Evolutionary conservation across 2,329 filamentous ascomycete species (phyloP), one percentile per base, ranked within the genome.

Genomic region (Beauveria varroae): DNA sequence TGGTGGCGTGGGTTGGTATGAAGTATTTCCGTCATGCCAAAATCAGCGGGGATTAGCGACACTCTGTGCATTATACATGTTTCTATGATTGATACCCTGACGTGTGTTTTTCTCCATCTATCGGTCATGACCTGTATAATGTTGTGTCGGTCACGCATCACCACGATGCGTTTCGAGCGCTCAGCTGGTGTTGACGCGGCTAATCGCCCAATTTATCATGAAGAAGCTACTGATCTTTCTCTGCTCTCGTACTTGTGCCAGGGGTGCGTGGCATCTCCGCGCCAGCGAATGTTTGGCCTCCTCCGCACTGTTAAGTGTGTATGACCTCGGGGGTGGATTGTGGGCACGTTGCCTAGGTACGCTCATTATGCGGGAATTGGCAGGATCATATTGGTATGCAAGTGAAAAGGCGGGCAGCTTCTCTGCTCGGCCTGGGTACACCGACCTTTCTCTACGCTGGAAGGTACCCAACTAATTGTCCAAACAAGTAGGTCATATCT

Each of bases 1-100:
- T 96, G 14, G 87, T 96, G 62, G 95, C 96, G 12, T 99, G 95
- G 95, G 88, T 98, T 54, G 95, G 95, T 26, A 98, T 99, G 93
- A 99, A 99, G 74, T 98, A 98, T 74, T 99, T 99, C 72, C 86
- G 93, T 67, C 95, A 99, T 79, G 93, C 95, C 40, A 96, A 96
- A 78, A 96, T 98, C 63, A 84, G 78, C 61, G 82, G 82, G 37
- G 83, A 86, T 70, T 90, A 76, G 44, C 55, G 58, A 58, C 12
- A 37, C 8, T 43, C 40, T 26, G 20, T 60, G 50, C 54, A 46
- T 20, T 16, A 37, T 52, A 22, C 24, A 12, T 37, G 9, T 3
- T 18, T 28, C 18, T 49, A 26, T 30, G 12, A 16, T 37, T 5
- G 12, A 51, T 58, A 51, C 34, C 47, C 37, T 34, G 3, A 6